phyloP scores from a whole-genome alignment of 2,329 filamentous ascomycete genomes.

The Falciphora oryzae region DNA sequence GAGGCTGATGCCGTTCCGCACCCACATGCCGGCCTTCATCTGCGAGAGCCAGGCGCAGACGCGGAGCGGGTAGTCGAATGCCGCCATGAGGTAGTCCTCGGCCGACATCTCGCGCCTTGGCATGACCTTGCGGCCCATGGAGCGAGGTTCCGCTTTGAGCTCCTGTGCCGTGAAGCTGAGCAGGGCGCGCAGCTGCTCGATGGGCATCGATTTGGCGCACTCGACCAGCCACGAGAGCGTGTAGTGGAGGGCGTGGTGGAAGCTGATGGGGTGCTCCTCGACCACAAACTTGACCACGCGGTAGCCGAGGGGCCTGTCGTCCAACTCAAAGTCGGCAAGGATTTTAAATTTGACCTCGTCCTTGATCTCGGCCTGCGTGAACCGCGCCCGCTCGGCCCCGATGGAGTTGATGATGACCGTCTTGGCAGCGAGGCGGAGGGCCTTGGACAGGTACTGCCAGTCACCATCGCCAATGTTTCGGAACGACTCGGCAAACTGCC shows the following conservation, averaged over 20 bases:
- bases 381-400: conserved; percentile 80
- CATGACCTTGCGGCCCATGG: conserved; percentile 55
- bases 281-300: conserved; percentile 81
- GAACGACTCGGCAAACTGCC: conserved; percentile 85
- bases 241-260: conserved; percentile 95
- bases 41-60: conserved; percentile 96
- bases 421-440: conserved; percentile 70
- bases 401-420: conserved; percentile 84
- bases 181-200: conserved; percentile 59
- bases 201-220: conserved; percentile 69
- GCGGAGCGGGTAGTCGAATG: conserved; percentile 88
- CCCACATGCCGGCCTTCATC: conserved; percentile 98
- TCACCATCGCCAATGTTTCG: conserved; percentile 61
- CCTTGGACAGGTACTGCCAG: conserved; percentile 58
- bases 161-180: conserved; percentile 68
- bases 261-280: conserved; percentile 86
- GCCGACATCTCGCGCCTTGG: conserved; percentile 52
- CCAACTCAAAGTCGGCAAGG: conserved; percentile 74
- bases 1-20: conserved; percentile 92
- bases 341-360: conserved; percentile 78
- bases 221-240: conserved; percentile 95
- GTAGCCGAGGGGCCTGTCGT: conserved; percentile 48
- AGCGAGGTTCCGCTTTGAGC: conserved; percentile 57
- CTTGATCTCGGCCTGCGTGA: conserved; percentile 82
- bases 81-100: conserved; percentile 77